Evolutionary conservation across 768 basidiomycete species (phyloP), one percentile per base, ranked within the genome.

Genomic region (Serendipita vermifera): DNA sequence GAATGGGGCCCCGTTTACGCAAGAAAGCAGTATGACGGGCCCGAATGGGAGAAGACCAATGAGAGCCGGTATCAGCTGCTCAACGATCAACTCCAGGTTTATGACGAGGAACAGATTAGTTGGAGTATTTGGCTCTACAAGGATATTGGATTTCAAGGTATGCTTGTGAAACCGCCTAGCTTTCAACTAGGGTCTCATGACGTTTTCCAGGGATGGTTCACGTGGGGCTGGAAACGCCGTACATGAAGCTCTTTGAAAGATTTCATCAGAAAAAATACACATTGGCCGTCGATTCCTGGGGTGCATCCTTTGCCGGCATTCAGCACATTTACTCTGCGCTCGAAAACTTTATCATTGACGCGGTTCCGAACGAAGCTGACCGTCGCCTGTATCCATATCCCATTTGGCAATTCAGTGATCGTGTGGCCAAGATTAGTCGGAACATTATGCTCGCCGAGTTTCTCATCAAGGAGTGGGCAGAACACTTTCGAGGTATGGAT

Each of bases 41-140:
- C 72, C 2, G 67, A 70, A 48, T 83, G 80, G 55, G 80, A 87
- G 26, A 62, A 63, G 38, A 84, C 85, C 69, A 89, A 91, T 68
- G 72, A 76, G 59, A 64, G 62, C 15, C 71, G 87, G 24, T 84
- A 81, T 68, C 70, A 68, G 14, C 83, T 87, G 3, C 74, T 88
- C 58, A 74, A 80, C 57, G 83, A 85, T 63, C 88, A 91, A 64
- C 71, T 90, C 20, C 70, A 70, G 35, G 78, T 89, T 57, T 89
- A 89, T 68, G 76, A 78, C 62, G 64, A 80, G 69, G 80, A 78
- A 36, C 14, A 48, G 46, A 39, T 57, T 33, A 80, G 78, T 64
- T 88, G 85, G 86, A 81, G 82, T 0, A 90, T 89, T 71, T 90
- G 88, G 88, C 69, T 87, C 17, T 90, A 85, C 77, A 90, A 85